Conservation (phyloP, 2,329 filamentous ascomycete species). For the Diplodia seriata region DNA sequence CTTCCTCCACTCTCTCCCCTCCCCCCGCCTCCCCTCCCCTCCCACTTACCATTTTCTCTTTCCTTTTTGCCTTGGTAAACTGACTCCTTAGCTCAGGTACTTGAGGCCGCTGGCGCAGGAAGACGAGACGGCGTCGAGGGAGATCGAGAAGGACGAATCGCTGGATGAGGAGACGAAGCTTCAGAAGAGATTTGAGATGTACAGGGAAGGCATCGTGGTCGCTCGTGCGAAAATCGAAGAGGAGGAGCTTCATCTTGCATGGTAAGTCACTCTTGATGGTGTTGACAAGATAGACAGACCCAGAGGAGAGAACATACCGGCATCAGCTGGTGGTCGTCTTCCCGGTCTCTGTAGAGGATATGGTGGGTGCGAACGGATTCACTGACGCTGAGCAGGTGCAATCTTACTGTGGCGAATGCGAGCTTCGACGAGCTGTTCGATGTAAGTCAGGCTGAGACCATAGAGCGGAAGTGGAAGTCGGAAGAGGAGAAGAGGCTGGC, state of each 20-base stretch:
- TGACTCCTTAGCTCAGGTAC: slow-evolving; percentile 1
- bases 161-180: slow-evolving; percentile 12
- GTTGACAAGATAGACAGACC: too few species aligned
- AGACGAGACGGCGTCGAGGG: background rate
- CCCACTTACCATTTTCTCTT: background rate
- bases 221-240: background rate
- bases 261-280: too few species aligned
- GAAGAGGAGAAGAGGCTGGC: slow-evolving; percentile 9
- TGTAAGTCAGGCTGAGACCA: background rate
- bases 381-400: background rate
- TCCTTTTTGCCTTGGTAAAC: too few species aligned
- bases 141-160: background rate
- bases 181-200: background rate
- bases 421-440: background rate
- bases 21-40: background rate
- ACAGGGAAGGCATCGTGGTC: slow-evolving; percentile 3
- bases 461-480: background rate
- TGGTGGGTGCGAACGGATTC: background rate
- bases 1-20: background rate
- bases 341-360: too few species aligned
- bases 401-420: background rate
- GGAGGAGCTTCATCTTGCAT: background rate
- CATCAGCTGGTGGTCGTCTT: too few species aligned
- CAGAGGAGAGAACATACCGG: too few species aligned
- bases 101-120: background rate